Percentiles rank a stretch among this genome's conserved stretches.
Conservation (phyloP, 2,329 filamentous ascomycete genomes). For the Orbilia ellipsospora region DNA sequence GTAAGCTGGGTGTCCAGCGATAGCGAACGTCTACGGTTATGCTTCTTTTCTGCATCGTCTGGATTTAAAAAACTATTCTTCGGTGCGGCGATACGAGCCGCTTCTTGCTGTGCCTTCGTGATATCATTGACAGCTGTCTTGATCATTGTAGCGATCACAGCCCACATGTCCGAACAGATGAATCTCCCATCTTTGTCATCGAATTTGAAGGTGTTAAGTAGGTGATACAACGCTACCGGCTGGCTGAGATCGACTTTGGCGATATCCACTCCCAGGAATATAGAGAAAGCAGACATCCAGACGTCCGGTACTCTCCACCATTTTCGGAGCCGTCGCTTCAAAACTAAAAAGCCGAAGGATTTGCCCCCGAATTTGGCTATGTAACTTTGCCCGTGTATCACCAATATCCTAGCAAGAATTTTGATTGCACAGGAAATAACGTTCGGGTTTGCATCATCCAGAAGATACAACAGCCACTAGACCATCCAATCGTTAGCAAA, state of each 20-base stretch:
- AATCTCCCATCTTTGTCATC: conserved; percentile 64
- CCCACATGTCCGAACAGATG: conserved; percentile 72
- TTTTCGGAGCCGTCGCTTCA: conserved; percentile 82
- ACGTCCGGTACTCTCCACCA: conserved; percentile 87
- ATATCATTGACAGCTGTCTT: conserved; percentile 82
- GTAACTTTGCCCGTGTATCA: conserved; percentile 83
- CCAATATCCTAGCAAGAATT: conserved; percentile 83
- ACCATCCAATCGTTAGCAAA: conserved; percentile 15
- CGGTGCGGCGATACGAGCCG: conserved; percentile 31
- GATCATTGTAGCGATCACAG: conserved; percentile 85
- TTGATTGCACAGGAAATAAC: conserved; percentile 83
- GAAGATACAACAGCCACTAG: conserved; percentile 91
- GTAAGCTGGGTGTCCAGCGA: conserved; percentile 57
- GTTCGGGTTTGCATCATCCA: conserved; percentile 85
- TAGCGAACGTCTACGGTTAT: conserved; percentile 55
- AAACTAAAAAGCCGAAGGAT: conserved; percentile 80
- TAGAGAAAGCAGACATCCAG: conserved; percentile 88
- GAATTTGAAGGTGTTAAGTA: conserved; percentile 76
- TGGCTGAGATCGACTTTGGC: conserved; percentile 77
- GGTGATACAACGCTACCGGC: conserved; percentile 77
- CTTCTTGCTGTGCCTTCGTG: conserved; percentile 71
- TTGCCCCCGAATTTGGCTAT: conserved; percentile 86
- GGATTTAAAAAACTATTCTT: conserved; percentile 44
- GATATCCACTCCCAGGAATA: conserved; percentile 86
- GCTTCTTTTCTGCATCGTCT: conserved; percentile 49